A percentile compares a stretch with the other conserved stretches of the same genome.
Conservation (phyloP, 2,329 filamentous ascomycete species). For the Colletotrichum lindemuthianum region DNA sequence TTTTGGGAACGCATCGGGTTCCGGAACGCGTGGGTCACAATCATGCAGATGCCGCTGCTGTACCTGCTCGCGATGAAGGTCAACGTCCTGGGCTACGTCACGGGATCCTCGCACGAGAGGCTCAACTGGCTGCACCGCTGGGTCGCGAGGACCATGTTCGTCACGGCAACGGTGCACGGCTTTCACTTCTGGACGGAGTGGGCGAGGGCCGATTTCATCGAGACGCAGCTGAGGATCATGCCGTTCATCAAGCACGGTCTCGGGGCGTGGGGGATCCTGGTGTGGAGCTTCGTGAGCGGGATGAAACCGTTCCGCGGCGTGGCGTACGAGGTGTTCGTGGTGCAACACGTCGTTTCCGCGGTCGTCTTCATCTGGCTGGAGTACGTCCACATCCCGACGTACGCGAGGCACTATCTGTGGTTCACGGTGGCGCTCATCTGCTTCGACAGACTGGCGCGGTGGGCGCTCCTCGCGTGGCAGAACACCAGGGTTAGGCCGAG, state of each 20-base stretch:
- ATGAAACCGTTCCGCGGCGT: conserved; percentile 72
- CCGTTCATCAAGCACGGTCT: conserved; percentile 66
- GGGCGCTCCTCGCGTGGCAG: conserved; percentile 59
- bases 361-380: conserved; percentile 71
- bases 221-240: conserved; percentile 68
- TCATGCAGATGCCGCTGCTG: conserved; percentile 72
- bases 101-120: conserved; percentile 73
- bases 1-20: conserved; percentile 74
- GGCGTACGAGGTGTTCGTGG: conserved; percentile 75
- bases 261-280: conserved; percentile 71
- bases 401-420: conserved; percentile 72
- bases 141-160: conserved; percentile 74
- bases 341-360: conserved; percentile 73
- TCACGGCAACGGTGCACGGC: conserved; percentile 75
- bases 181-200: conserved; percentile 76
- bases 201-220: conserved; percentile 67
- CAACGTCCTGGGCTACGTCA: conserved; percentile 67
- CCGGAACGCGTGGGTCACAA: conserved; percentile 73
- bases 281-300: conserved; percentile 73
- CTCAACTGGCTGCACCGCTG: conserved; percentile 80
- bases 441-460: conserved; percentile 68
- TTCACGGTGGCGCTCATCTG: conserved; percentile 70
- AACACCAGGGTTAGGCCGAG: conserved; percentile 58
- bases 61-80: conserved; percentile 71
- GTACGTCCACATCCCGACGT: conserved; percentile 69